phyloP scores from a whole-genome alignment of 441 rosid genomes.

The Mallotus repandus region DNA sequence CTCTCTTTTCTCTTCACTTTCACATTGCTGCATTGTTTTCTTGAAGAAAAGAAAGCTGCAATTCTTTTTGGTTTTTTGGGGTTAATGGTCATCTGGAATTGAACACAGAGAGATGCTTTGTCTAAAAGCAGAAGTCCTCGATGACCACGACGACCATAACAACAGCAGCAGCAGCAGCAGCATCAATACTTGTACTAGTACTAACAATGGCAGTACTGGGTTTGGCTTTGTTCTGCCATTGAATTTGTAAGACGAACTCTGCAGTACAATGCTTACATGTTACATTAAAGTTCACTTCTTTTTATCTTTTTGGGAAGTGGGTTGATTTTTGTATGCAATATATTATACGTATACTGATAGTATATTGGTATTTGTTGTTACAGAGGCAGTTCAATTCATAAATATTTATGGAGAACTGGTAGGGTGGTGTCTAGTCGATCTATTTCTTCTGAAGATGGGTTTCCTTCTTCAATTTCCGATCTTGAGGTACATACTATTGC shows the following conservation, averaged over 20 bases:
- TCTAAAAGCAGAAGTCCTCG: conserved; percentile 66
- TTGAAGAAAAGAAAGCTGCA: neutral
- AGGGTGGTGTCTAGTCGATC: conserved; percentile 52
- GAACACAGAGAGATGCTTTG: conserved; percentile 56
- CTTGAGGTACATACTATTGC: conserved; percentile 45
- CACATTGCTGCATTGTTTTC: conserved; percentile 1
- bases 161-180: conserved; percentile 19
- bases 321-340: neutral
- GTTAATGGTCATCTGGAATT: neutral
- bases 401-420: conserved; percentile 52
- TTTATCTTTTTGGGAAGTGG: neutral
- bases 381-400: conserved; percentile 75
- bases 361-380: conserved; percentile 4
- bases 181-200: neutral
- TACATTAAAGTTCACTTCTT: neutral
- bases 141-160: conserved; percentile 34
- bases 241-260: conserved; percentile 40
- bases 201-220: conserved; percentile 23
- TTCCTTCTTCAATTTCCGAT: conserved; percentile 42
- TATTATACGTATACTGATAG: neutral
- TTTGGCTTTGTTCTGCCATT: conserved; percentile 57
- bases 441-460: conserved; percentile 60
- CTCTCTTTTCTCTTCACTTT: neutral
- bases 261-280: neutral
- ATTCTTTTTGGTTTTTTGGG: neutral